phyloP scores from a whole-genome alignment of 306 rosid genomes.

The Inga leiocalycina region DNA sequence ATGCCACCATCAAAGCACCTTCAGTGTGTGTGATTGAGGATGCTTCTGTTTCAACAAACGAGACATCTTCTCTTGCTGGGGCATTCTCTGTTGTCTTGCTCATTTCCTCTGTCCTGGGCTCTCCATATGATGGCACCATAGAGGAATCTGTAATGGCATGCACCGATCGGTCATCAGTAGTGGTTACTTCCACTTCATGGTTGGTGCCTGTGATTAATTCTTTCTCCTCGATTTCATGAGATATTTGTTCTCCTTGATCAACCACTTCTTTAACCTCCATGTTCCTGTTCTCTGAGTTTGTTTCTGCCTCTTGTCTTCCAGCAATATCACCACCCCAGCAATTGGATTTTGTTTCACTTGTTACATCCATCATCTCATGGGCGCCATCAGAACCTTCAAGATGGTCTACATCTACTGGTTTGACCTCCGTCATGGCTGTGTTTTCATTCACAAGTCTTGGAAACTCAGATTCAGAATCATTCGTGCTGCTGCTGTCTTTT shows the following conservation, averaged over 20 bases:
- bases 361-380: conserved; percentile 8
- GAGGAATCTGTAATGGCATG: conserved; percentile 17
- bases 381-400: neutral
- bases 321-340: neutral
- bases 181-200: conserved; percentile 2
- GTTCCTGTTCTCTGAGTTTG: conserved; percentile 7
- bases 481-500: conserved; percentile 5
- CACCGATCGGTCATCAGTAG: neutral
- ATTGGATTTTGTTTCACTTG: conserved; percentile 9
- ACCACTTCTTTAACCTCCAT: neutral
- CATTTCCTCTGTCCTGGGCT: neutral
- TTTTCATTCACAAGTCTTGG: conserved; percentile 27
- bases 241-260: conserved; percentile 2
- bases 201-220: neutral
- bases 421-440: conserved; percentile 26
- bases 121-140: conserved; percentile 19
- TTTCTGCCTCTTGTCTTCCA: conserved; percentile 15
- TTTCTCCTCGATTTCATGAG: neutral
- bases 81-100: conserved; percentile 20
- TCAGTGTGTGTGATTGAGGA: neutral
- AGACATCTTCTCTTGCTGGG: neutral
- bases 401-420: conserved; percentile 27
- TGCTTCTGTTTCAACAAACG: neutral
- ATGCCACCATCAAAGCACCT: conserved; percentile 2
- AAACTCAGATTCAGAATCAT: neutral